phyloP scores from a whole-genome alignment of 495 filamentous ascomycete species.

The Umbilicaria muhlenbergii region DNA sequence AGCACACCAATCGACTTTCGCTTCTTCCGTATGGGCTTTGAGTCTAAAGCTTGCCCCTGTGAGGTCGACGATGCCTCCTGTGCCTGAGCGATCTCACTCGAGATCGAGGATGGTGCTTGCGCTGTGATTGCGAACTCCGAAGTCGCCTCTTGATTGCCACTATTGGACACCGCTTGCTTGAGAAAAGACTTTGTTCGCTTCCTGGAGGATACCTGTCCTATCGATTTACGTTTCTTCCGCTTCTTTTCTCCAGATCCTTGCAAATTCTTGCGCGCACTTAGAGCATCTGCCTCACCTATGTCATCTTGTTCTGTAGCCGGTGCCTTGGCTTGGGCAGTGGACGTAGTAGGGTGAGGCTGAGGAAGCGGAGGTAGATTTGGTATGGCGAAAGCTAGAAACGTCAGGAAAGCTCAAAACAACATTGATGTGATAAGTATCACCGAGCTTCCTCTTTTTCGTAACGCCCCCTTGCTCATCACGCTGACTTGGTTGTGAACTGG shows the following conservation, averaged over 20 bases:
- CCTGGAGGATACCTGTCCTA: conserved; percentile 9
- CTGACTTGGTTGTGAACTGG: not conserved
- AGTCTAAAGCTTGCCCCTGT: not conserved
- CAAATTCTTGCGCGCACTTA: too few species aligned
- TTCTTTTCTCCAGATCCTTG: conserved; percentile 1
- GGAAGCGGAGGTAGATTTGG: too few species aligned
- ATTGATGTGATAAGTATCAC: too few species aligned
- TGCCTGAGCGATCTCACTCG: not conserved
- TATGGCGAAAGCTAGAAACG: too few species aligned
- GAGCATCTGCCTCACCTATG: too few species aligned
- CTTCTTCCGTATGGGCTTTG: conserved; percentile 4
- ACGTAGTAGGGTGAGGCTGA: too few species aligned
- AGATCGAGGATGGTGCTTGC: not conserved
- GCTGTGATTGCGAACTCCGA: not conserved
- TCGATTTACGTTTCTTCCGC: conserved; percentile 13
- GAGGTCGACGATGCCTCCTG: not conserved
- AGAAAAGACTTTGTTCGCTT: not conserved
- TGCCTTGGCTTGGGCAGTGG: too few species aligned
- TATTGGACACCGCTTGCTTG: not conserved
- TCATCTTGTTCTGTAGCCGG: too few species aligned
- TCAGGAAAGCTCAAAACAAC: too few species aligned
- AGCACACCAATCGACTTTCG: conserved; percentile 11
- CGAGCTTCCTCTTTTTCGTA: conserved; percentile 1
- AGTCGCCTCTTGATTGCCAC: not conserved
- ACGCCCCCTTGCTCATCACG: not conserved